These are phyloP conservation scores for Meripilus lineatus DNA, from an alignment of 1,284 basidiomycete species.

Conservation along the genomic window DNA sequence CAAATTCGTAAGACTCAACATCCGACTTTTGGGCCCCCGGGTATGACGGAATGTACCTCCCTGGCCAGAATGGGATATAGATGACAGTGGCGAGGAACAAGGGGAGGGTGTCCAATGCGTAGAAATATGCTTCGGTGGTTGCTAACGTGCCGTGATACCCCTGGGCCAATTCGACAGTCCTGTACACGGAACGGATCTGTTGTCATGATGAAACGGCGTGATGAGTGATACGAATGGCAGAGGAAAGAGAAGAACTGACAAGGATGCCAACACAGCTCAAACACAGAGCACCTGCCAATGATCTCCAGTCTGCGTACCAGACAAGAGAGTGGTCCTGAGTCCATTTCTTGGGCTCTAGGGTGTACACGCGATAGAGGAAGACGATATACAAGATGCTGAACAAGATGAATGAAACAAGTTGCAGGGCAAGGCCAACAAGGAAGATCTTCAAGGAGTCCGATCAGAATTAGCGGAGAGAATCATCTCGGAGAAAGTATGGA, in stretches of 20 bases:
- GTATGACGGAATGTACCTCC: conserved; percentile 41
- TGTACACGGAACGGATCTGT: conserved; percentile 64
- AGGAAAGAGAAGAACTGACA: conserved; percentile 29
- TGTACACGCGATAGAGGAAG: conserved; percentile 51
- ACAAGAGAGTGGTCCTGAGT: conserved; percentile 25
- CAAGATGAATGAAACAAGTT: conserved; percentile 57
- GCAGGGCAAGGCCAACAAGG: conserved; percentile 55
- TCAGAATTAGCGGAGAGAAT: not conserved
- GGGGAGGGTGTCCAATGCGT: conserved; percentile 62
- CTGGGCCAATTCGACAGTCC: conserved; percentile 62
- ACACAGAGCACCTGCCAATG: conserved; percentile 46
- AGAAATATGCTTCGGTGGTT: conserved; percentile 53
- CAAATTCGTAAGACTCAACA: no score
- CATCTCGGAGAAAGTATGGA: conserved; percentile 4
- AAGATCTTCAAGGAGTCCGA: conserved; percentile 44
- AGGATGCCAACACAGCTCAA: conserved; percentile 64
- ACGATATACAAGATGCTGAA: conserved; percentile 54
- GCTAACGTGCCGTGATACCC: conserved; percentile 59
- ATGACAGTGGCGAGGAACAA: conserved; percentile 54
- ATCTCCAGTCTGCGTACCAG: conserved; percentile 57
- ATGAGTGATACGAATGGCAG: not conserved
- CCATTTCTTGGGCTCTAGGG: conserved; percentile 42
- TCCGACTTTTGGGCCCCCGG: no score
- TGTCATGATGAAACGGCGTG: not conserved
- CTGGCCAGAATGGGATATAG: conserved; percentile 59